Conservation (phyloP, 805 yeast species). For the Yarrowia sp. region DNA sequence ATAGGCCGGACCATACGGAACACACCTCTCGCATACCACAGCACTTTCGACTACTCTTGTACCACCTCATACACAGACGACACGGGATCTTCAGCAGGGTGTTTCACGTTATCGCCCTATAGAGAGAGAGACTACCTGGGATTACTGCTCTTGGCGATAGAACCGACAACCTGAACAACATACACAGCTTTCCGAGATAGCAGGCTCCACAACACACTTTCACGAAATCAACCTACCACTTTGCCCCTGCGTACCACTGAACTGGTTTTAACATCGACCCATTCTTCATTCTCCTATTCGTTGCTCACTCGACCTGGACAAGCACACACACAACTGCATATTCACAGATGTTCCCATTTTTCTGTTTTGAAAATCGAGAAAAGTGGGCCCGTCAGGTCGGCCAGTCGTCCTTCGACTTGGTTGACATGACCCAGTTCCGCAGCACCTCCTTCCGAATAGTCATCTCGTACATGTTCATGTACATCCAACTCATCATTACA, state of each 20-base stretch:
- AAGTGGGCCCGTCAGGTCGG: conserved; percentile 32
- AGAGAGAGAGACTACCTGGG: neutral
- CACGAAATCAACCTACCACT: no score
- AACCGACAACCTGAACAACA: neutral
- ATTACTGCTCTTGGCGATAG: neutral
- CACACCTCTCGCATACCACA: neutral
- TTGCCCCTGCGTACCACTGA: no score
- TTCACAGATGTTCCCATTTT: conserved; percentile 16
- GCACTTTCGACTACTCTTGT: neutral
- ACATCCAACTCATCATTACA: conserved; percentile 47
- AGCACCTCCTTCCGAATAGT: conserved; percentile 32
- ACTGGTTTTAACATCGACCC: neutral
- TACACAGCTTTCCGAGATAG: neutral
- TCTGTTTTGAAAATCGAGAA: conserved; percentile 10
- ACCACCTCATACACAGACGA: neutral
- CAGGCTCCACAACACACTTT: neutral
- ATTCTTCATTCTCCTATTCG: neutral
- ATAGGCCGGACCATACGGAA: neutral
- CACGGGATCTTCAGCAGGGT: no score
- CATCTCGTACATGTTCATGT: conserved; percentile 35
- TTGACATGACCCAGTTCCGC: conserved; percentile 31
- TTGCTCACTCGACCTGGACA: no score
- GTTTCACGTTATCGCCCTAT: no score
- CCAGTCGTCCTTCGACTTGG: conserved; percentile 30
- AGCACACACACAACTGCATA: no score